A percentile compares a stretch with the other conserved stretches of the same genome.
These are phyloP conservation scores for Tricholoma furcatifolium DNA, from an alignment of 768 basidiomycete genomes.

Conservation along the genomic window DNA sequence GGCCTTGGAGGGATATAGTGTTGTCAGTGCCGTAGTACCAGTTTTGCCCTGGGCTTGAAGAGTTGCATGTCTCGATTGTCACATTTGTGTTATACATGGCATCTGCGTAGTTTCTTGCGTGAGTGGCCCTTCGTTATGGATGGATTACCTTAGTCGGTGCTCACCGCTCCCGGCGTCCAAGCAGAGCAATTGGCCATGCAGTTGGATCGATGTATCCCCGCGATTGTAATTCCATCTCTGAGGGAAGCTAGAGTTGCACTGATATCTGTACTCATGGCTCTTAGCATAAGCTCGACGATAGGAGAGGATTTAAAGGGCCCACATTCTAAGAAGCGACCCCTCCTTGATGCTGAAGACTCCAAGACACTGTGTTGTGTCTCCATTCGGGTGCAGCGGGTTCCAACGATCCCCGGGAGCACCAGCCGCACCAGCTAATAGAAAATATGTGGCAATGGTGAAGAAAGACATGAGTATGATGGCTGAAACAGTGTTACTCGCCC, in stretches of 20 bases:
- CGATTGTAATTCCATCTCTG: slow-evolving; percentile 28
- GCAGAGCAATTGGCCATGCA: slow-evolving; percentile 31
- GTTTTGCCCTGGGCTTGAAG: slow-evolving; percentile 30
- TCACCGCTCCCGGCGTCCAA: slow-evolving; percentile 31
- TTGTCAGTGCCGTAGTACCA: slow-evolving; percentile 30
- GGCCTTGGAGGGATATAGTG: slow-evolving; percentile 19
- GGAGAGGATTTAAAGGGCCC: not conserved
- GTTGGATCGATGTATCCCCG: slow-evolving; percentile 25
- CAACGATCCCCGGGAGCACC: slow-evolving; percentile 16
- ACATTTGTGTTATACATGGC: slow-evolving; percentile 27
- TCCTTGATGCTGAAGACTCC: slow-evolving; percentile 25
- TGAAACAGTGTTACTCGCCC: no score
- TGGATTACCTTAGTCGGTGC: slow-evolving; percentile 19
- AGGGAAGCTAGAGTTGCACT: slow-evolving; percentile 29
- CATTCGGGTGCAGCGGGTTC: slow-evolving; percentile 25
- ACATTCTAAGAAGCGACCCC: slow-evolving; percentile 6
- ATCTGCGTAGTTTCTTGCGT: slow-evolving; percentile 9
- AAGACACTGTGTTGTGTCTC: slow-evolving; percentile 27
- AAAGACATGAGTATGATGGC: slow-evolving; percentile 3
- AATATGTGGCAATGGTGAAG: slow-evolving; percentile 4
- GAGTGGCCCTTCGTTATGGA: slow-evolving; percentile 26
- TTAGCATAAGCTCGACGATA: not conserved
- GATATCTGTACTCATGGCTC: slow-evolving; percentile 20
- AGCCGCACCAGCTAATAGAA: slow-evolving; percentile 9
- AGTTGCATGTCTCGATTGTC: slow-evolving; percentile 35